These are phyloP conservation scores for Thermomucor indicae-seudaticae DNA, from an alignment of 371 early-diverging fungal species.

Conservation along the genomic window DNA sequence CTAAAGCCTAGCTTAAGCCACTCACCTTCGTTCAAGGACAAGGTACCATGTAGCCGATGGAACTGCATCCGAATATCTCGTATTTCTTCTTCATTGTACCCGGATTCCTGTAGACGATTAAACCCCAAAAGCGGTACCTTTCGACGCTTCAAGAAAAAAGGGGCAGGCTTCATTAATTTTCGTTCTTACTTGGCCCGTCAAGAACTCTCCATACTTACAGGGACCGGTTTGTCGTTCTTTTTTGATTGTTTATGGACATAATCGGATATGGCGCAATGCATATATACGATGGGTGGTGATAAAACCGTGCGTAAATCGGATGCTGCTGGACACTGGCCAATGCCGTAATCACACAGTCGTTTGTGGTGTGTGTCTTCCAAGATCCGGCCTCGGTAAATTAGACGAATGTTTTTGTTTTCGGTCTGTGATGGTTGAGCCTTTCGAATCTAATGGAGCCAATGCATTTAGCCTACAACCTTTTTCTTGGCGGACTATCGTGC, in stretches of 20 bases:
- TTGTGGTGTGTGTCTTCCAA: constrained; percentile 23
- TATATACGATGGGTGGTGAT: constrained; percentile 33
- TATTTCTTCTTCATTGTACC: constrained; percentile 69
- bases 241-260: constrained; percentile 9
- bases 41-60: constrained; percentile 44
- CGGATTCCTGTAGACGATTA: constrained; percentile 66
- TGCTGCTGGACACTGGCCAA: constrained; percentile 26
- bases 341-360: constrained; percentile 23
- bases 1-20: not conserved
- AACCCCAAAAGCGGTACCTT: constrained; percentile 57
- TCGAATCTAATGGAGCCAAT: constrained; percentile 15
- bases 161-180: not conserved
- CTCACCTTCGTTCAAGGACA: constrained; percentile 2
- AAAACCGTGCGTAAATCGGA: no score
- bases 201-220: no score
- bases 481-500: not conserved
- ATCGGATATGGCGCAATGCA: constrained; percentile 47
- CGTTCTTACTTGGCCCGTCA: not conserved
- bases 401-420: constrained; percentile 43
- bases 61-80: constrained; percentile 61
- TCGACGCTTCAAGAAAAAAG: no score
- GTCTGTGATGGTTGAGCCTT: constrained; percentile 11
- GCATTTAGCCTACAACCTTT: not conserved
- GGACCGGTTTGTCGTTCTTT: not conserved
- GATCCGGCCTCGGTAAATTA: constrained; percentile 55